A percentile compares a stretch with the other conserved stretches of the same genome.
Evolutionary conservation across 805 yeast species (phyloP).

Genomic region (Monosporozyma solicola): DNA sequence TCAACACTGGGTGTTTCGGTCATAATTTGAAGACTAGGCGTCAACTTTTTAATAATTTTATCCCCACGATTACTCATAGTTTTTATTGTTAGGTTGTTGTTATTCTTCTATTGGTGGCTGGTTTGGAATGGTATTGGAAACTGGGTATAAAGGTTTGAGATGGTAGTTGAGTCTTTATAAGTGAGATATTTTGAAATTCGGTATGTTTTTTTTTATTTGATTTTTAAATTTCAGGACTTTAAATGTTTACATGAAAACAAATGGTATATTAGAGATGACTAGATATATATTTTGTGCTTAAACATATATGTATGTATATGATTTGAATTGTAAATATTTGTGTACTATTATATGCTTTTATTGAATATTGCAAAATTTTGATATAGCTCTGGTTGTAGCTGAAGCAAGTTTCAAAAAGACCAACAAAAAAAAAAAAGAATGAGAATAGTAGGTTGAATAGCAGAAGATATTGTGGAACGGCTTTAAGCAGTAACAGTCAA

Average conservation of each 20-base stretch:
- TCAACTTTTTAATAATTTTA: constrained; percentile 2
- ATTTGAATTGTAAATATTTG: background rate
- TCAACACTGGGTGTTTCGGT: background rate
- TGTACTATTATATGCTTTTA: no score
- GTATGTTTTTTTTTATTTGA: background rate
- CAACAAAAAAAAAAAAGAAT: background rate
- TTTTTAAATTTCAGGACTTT: background rate
- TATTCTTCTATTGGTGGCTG: background rate
- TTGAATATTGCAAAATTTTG: background rate
- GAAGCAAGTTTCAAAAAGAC: no score
- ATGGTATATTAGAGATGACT: background rate
- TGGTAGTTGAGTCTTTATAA: background rate
- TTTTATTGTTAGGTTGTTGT: no score
- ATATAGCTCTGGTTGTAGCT: background rate
- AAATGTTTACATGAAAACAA: background rate
- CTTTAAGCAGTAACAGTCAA: background rate
- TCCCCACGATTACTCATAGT: background rate
- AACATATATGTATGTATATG: background rate
- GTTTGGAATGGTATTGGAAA: background rate
- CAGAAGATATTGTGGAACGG: constrained; percentile 11
- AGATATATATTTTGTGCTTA: no score
- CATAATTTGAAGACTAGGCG: constrained; percentile 2
- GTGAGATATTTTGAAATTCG: background rate
- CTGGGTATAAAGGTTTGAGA: background rate
- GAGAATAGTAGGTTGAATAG: background rate